A percentile compares a stretch with the other conserved stretches of the same genome.
phyloP scores from a whole-genome alignment of 2,329 filamentous ascomycete species.

The Aureobasidium uvarum region DNA sequence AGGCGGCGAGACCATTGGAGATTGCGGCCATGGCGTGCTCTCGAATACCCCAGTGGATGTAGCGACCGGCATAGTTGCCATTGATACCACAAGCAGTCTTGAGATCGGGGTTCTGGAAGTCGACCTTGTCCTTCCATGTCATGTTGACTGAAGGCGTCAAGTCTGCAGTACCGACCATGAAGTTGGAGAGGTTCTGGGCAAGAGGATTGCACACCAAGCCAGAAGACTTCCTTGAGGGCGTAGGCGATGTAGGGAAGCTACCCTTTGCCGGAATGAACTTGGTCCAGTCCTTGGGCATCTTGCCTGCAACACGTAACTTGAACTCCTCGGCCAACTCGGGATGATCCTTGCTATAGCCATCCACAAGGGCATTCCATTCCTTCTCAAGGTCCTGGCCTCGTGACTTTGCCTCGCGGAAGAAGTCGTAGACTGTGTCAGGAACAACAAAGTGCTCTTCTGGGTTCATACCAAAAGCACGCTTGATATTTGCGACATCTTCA shows the following conservation, averaged over 20 bases:
- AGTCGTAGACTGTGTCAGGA: conserved; percentile 49
- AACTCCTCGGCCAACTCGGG: conserved; percentile 55
- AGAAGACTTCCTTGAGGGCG: conserved; percentile 52
- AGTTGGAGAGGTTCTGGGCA: conserved; percentile 36
- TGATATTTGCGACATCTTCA: conserved; percentile 56
- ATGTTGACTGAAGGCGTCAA: conserved; percentile 42
- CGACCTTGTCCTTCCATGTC: conserved; percentile 48
- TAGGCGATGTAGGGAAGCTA: conserved; percentile 49
- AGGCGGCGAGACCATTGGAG: conserved; percentile 43
- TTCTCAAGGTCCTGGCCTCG: conserved; percentile 50
- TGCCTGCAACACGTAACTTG: conserved; percentile 49
- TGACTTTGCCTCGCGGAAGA: conserved; percentile 52
- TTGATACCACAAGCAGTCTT: conserved; percentile 48
- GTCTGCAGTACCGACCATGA: conserved; percentile 43
- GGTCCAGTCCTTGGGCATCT: conserved; percentile 50
- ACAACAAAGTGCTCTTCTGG: conserved; percentile 43
- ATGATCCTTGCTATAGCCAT: conserved; percentile 46
- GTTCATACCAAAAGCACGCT: conserved; percentile 52
- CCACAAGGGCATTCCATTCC: conserved; percentile 51
- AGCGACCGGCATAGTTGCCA: conserved; percentile 52
- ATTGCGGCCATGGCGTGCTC: conserved; percentile 62
- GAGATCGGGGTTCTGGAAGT: conserved; percentile 48
- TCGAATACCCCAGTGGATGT: conserved; percentile 59
- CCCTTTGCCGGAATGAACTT: conserved; percentile 50
- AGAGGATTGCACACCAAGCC: conserved; percentile 45